Base-by-base conservation (phyloP, 768 basidiomycete genomes). In the Coprinellus aureogranulatus region DNA sequence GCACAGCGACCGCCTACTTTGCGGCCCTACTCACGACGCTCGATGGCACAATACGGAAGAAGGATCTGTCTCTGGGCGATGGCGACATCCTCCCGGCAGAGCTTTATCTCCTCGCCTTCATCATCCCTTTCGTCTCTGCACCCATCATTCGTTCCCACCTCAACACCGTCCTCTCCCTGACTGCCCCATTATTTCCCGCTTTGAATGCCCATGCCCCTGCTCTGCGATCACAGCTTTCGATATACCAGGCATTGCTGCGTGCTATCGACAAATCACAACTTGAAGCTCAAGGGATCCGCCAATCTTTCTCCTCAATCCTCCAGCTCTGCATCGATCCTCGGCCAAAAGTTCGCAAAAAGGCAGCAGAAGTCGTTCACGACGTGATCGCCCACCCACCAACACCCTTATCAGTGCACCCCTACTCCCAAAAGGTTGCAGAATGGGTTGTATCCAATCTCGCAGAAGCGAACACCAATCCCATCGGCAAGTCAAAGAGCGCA, bases 301-400 rank as follows among this genome's bases (percentile, higher is more conserved):
- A 95, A 68, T 80, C 87, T 2, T 98, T 94, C 77, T 88, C 89
- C 44, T 87, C 90, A 37, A 77, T 97, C 53, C 75, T 98, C 41
- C 88, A 91, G 48, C 75, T 97, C 47, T 87, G 85, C 63, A 78
- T 93, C 44, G 97, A 99, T 73, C 81, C 87, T 3, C 78, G 97
- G 51, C 97, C 97, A 20, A 98, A 98, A 76, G 94, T 99, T 53
- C 86, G 97, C 55, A 94, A 84, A 71, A 86, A 88, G 67, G 94
- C 95, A 23, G 87, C 88, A 46, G 95, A 98, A 66, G 82, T 90
- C 20, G 81, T 99, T 30, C 82, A 81, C 64, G 89, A 91, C 62
- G 79, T 94, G 3, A 77, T 99, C 34, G 77, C 81, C 16, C 78
- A 78, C 25, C 93, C 94, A 9, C 90, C 92, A 2, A 77, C 86